Conservation (phyloP, 1,139 yeast genomes). For the Taphrina deformans region DNA sequence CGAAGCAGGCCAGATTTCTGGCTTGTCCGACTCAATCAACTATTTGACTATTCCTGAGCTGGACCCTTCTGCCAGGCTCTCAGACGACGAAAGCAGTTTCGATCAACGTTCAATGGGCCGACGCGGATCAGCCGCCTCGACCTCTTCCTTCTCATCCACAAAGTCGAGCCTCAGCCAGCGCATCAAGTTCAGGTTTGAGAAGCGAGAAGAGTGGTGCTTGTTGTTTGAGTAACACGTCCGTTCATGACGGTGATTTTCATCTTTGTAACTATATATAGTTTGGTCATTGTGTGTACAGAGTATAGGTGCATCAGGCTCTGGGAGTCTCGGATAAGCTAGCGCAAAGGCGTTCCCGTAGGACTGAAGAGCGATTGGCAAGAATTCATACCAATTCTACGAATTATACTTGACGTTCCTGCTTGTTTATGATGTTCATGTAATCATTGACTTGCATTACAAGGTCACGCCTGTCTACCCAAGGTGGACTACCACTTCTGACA, state of each 20-base stretch:
- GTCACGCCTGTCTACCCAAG: no score
- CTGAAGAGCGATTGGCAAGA: no score
- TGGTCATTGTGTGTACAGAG: background rate
- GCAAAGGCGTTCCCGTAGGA: background rate
- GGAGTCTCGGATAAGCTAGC: background rate
- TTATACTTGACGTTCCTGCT: no score
- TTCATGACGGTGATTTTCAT: no score
- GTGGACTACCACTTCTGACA: no score
- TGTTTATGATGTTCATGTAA: no score
- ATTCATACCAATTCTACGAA: no score
- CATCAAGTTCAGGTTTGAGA: background rate
- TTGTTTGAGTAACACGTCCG: slow-evolving; percentile 4
- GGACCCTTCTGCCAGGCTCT: background rate
- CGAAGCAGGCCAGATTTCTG: background rate
- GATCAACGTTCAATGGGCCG: background rate
- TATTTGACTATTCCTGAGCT: slow-evolving; percentile 12
- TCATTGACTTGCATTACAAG: no score
- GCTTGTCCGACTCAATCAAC: background rate
- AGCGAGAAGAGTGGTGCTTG: slow-evolving; percentile 14
- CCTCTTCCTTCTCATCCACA: slow-evolving; percentile 1
- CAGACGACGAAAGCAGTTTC: slow-evolving; percentile 3
- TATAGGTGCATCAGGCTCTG: background rate
- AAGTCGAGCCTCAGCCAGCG: slow-evolving; percentile 14
- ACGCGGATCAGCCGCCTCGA: slow-evolving; percentile 6
- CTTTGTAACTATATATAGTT: background rate